A percentile compares a stretch with the other conserved stretches of the same genome.
Evolutionary conservation across 2,329 filamentous ascomycete species (phyloP).

Genomic region (Stachybotrys echinatus): DNA sequence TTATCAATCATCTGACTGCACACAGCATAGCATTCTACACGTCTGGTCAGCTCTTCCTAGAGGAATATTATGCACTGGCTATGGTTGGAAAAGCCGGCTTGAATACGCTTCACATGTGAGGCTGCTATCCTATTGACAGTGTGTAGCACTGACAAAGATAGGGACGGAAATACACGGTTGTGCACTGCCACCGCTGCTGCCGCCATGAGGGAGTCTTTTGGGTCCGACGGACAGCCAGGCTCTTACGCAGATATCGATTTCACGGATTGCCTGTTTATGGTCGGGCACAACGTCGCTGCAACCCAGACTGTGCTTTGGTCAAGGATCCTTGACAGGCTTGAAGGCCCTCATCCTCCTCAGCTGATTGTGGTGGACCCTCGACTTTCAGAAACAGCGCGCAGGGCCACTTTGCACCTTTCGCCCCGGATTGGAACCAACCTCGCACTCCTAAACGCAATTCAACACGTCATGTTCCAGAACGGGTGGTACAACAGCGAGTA

Average conservation of each 20-base stretch:
- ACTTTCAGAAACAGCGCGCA: slow-evolving; percentile 23
- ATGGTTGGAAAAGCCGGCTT: slow-evolving; percentile 30
- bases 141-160: no score
- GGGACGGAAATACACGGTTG: slow-evolving; percentile 32
- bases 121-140: no score
- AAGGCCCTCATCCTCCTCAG: slow-evolving; percentile 25
- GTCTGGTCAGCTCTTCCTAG: slow-evolving; percentile 29
- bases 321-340: slow-evolving; percentile 25
- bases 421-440: slow-evolving; percentile 29
- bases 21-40: slow-evolving; percentile 34
- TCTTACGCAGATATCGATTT: slow-evolving; percentile 29
- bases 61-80: slow-evolving; percentile 32
- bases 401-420: slow-evolving; percentile 26
- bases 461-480: slow-evolving; percentile 28
- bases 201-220: slow-evolving; percentile 31
- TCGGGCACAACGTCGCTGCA: slow-evolving; percentile 28
- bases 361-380: slow-evolving; percentile 30
- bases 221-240: slow-evolving; percentile 29
- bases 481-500: slow-evolving; percentile 26
- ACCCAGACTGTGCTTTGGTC: slow-evolving; percentile 32
- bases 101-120: slow-evolving; percentile 29
- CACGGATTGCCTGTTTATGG: slow-evolving; percentile 29
- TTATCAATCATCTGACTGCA: slow-evolving; percentile 22
- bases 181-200: slow-evolving; percentile 31
- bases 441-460: slow-evolving; percentile 29